These are phyloP conservation scores for Colletotrichum sp. DNA, from an alignment of 2,329 filamentous ascomycete species.

Conservation along the genomic window DNA sequence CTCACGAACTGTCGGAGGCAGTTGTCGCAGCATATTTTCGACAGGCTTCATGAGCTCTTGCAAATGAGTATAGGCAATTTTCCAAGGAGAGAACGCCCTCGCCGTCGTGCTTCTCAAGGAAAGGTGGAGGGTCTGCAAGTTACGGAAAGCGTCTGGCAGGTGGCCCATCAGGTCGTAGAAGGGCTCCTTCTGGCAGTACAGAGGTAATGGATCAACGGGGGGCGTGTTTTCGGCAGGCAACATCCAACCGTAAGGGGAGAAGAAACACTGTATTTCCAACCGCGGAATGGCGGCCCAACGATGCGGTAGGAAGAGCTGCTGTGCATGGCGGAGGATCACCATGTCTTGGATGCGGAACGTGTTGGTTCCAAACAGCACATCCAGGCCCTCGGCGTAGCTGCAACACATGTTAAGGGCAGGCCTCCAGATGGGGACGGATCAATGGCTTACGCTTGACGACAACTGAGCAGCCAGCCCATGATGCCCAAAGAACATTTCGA, in stretches of 20 bases:
- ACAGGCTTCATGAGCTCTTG: slow-evolving; percentile 1
- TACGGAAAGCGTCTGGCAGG: neutral
- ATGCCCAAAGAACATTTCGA: slow-evolving; percentile 3
- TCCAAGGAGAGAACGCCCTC: neutral
- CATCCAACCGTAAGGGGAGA: neutral
- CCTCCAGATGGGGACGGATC: neutral
- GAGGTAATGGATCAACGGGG: neutral
- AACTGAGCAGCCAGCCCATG: slow-evolving; percentile 10
- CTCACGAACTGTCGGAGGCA: slow-evolving; percentile 20
- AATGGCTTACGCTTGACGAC: slow-evolving; percentile 5
- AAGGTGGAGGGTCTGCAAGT: neutral
- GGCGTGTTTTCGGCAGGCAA: neutral
- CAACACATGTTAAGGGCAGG: neutral
- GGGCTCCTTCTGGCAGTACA: neutral
- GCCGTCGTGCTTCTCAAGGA: neutral
- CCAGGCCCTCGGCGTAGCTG: slow-evolving; percentile 16
- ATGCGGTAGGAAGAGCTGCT: neutral
- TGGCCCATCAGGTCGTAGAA: neutral
- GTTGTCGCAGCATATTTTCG: slow-evolving; percentile 25
- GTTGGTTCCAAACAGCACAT: slow-evolving; percentile 20
- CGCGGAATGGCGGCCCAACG: neutral
- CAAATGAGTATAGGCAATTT: neutral
- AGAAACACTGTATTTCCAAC: neutral
- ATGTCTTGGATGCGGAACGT: slow-evolving; percentile 8
- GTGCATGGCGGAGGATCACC: neutral